A percentile compares a stretch with the other conserved stretches of the same genome.
These are phyloP conservation scores for Mycena kentingensis DNA, from an alignment of 768 basidiomycete species.

Conservation along the genomic window DNA sequence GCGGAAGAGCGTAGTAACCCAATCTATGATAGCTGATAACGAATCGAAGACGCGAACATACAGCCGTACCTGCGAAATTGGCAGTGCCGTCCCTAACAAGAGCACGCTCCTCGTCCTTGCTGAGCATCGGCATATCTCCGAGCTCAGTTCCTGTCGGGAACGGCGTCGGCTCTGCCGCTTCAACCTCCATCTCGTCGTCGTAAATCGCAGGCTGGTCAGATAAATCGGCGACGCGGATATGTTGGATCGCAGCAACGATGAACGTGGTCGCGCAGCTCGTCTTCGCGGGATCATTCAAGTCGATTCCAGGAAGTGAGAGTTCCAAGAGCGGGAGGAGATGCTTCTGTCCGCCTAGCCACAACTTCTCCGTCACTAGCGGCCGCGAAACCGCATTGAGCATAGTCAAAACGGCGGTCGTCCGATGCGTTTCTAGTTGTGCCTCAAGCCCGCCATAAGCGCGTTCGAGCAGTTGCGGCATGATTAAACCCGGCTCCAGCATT, in stretches of 20 bases:
- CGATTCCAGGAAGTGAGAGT: conserved; percentile 88
- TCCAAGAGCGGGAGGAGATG: conserved; percentile 87
- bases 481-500: conserved; percentile 75
- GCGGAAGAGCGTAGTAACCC: conserved; percentile 77
- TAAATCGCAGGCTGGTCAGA: conserved; percentile 63
- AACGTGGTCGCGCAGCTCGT: conserved; percentile 81
- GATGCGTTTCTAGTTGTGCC: conserved; percentile 89
- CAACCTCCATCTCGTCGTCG: conserved; percentile 55
- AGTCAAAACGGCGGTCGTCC: conserved; percentile 88
- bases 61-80: conserved; percentile 64
- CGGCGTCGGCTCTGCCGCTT: conserved; percentile 40
- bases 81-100: conserved; percentile 79
- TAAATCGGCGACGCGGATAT: conserved; percentile 77
- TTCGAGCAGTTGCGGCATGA: conserved; percentile 91
- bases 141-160: conserved; percentile 57
- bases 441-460: conserved; percentile 91
- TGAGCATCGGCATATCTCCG: conserved; percentile 43
- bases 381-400: conserved; percentile 77
- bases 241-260: conserved; percentile 70
- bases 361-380: conserved; percentile 71
- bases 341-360: conserved; percentile 87
- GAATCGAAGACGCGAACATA: background rate
- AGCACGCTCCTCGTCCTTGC: conserved; percentile 67
- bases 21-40: conserved; percentile 49
- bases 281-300: conserved; percentile 82